Percentiles rank a stretch among this genome's conserved stretches.
Evolutionary conservation across 345 rosid genomes (phyloP).

Genomic region (Conringia planisiliqua): DNA sequence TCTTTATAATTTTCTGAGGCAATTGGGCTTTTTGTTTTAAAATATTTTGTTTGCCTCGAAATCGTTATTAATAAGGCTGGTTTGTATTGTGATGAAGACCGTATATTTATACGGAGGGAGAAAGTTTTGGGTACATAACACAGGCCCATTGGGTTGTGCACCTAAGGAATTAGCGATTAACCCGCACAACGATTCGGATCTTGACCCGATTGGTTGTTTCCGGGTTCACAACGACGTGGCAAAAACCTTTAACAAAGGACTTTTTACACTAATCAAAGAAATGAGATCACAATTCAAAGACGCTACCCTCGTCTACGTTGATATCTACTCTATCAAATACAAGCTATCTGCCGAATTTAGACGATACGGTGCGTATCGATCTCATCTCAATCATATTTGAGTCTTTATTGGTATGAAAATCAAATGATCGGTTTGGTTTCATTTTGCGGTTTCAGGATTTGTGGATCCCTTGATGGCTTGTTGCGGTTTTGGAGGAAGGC

Average conservation of each 20-base stretch:
- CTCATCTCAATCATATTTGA: background rate
- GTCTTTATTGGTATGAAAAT: background rate
- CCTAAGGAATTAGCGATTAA: conserved; percentile 46
- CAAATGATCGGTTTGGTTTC: background rate
- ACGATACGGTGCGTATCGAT: conserved; percentile 36
- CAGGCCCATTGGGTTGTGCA: conserved; percentile 71
- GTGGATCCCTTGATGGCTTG: conserved; percentile 51
- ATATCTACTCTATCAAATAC: conserved; percentile 51
- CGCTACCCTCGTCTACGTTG: conserved; percentile 51
- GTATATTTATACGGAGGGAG: conserved; percentile 53
- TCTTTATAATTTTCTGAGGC: background rate
- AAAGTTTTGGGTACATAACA: conserved; percentile 67
- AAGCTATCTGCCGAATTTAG: conserved; percentile 44
- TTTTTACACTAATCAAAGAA: conserved; percentile 39
- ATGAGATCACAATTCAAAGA: conserved; percentile 42
- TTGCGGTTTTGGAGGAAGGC: conserved; percentile 55
- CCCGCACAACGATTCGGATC: conserved; percentile 34
- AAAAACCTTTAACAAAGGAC: conserved; percentile 43
- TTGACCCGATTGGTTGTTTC: conserved; percentile 60
- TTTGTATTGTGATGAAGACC: conserved; percentile 28
- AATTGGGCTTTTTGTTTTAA: too few relatives aligned
- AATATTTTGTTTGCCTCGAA: background rate
- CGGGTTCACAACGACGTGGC: conserved; percentile 52
- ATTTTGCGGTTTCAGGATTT: conserved; percentile 40
- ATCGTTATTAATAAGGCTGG: background rate